Evolutionary conservation across 495 filamentous ascomycete genomes (phyloP).

Genomic region (Rhypophila decipiens): DNA sequence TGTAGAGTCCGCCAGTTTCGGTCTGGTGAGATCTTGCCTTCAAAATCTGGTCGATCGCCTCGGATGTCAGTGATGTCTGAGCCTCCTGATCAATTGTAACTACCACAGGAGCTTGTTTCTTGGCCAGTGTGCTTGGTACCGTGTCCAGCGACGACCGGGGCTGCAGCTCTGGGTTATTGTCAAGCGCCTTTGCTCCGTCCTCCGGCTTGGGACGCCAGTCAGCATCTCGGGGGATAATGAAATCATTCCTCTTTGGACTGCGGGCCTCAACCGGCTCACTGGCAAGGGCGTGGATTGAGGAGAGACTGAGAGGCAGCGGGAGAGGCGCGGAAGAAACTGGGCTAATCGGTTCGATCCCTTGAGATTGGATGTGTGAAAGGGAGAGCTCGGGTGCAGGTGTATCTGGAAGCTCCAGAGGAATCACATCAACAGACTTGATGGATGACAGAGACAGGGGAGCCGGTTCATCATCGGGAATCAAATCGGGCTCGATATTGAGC

Average conservation of each 20-base stretch:
- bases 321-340: slow-evolving; percentile 7
- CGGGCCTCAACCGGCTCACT: slow-evolving; percentile 45
- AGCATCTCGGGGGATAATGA: slow-evolving; percentile 41
- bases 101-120: slow-evolving; percentile 26
- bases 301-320: slow-evolving; percentile 34
- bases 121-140: slow-evolving; percentile 20
- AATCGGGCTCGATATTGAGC: slow-evolving; percentile 25
- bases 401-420: slow-evolving; percentile 17
- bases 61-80: slow-evolving; percentile 68
- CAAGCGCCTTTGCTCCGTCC: too few species aligned
- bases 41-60: slow-evolving; percentile 63
- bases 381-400: slow-evolving; percentile 9
- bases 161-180: too few species aligned
- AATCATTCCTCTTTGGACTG: slow-evolving; percentile 41
- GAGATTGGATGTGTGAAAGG: slow-evolving; percentile 16
- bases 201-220: slow-evolving; percentile 7
- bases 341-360: slow-evolving; percentile 47
- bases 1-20: slow-evolving; percentile 19
- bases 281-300: slow-evolving; percentile 41
- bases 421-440: slow-evolving; percentile 25
- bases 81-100: slow-evolving; percentile 58
- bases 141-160: slow-evolving; percentile 32
- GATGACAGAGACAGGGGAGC: slow-evolving; percentile 23
- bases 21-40: slow-evolving; percentile 31
- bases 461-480: slow-evolving; percentile 7